These are phyloP conservation scores for Clitopilus hobsonii DNA, from an alignment of 768 basidiomycete species.

Conservation along the genomic window DNA sequence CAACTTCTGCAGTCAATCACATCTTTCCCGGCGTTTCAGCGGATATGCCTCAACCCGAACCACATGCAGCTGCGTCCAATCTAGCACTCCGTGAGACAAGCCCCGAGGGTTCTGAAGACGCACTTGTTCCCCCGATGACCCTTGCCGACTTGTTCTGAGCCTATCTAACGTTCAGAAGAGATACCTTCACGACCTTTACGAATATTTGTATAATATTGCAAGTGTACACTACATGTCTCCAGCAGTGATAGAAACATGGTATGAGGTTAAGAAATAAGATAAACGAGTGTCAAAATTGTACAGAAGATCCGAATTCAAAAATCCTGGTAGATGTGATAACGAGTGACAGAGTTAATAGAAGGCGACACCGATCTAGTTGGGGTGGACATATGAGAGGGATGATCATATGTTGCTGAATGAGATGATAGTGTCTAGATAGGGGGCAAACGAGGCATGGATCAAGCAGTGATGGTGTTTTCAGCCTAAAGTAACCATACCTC, in stretches of 20 bases:
- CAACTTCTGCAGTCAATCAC: constrained; percentile 33
- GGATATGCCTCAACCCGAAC: background rate
- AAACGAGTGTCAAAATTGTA: background rate
- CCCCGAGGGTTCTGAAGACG: background rate
- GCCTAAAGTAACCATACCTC: constrained; percentile 6
- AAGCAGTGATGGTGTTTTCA: background rate
- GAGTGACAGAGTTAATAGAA: background rate
- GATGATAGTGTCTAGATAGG: background rate
- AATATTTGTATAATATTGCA: background rate
- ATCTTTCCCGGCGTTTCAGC: constrained; percentile 20
- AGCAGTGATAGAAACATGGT: background rate
- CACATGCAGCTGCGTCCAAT: background rate
- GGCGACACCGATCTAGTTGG: background rate
- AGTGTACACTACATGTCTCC: background rate
- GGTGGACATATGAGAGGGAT: background rate
- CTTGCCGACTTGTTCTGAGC: background rate
- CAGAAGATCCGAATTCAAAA: background rate
- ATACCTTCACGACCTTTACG: background rate
- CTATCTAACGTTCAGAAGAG: background rate
- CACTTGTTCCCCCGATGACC: background rate
- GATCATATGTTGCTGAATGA: background rate
- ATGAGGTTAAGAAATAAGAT: background rate
- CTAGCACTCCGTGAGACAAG: background rate
- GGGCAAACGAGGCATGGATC: background rate
- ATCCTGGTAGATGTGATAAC: background rate